Conservation (phyloP, 2,329 filamentous ascomycete species). For the Ceratocystis destructans region DNA sequence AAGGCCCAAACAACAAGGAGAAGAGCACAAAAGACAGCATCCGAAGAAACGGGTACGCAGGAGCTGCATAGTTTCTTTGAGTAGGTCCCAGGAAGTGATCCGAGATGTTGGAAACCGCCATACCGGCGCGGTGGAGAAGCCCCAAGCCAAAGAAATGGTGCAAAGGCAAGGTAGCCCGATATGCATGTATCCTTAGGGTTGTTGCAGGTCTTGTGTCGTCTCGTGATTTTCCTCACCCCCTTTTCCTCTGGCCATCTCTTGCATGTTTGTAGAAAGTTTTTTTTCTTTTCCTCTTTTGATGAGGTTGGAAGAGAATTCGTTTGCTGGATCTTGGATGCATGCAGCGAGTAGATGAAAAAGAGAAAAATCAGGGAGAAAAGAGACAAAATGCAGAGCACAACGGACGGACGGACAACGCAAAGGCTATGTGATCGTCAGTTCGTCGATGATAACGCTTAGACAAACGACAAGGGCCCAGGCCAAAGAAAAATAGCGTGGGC, state of each 20-base stretch:
- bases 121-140: not conserved
- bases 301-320: not conserved
- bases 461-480: not conserved
- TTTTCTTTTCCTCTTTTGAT: not conserved
- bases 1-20: not conserved
- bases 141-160: not conserved
- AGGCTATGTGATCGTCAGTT: not conserved
- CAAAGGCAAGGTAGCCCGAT: not conserved
- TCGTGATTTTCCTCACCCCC: not conserved
- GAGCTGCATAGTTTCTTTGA: not conserved
- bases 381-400: not conserved
- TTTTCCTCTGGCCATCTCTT: not conserved
- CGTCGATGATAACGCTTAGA: not conserved
- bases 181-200: not conserved
- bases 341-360: conserved; percentile 13
- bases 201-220: no score
- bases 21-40: not conserved
- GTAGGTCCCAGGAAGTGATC: not conserved
- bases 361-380: conserved; percentile 7
- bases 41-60: not conserved
- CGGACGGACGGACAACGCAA: not conserved
- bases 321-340: not conserved
- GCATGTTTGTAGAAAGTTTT: not conserved
- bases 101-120: not conserved
- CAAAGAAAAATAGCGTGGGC: not conserved